Evolutionary conservation across 352 stramenopile genomes (phyloP), one percentile per base, ranked within the genome.

Genomic region (Phytophthora tentaculata): DNA sequence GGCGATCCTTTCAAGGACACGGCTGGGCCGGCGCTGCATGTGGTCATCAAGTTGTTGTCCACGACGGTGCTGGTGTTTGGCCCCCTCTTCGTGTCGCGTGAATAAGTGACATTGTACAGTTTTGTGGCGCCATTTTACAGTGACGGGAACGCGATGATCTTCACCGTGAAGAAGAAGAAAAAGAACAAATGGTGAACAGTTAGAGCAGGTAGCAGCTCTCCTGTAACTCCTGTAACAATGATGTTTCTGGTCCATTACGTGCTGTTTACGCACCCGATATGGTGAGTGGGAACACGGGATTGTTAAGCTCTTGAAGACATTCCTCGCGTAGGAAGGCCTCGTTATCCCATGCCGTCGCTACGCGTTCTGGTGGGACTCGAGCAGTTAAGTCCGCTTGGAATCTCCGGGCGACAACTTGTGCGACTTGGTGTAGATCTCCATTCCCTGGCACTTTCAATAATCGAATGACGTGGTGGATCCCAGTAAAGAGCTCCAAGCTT

Each of bases 1-100:
- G 97, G 97, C 17, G 80, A 98, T 95, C 90, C 97, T 81, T 86
- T 99, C 71, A 99, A 99, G 76, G 97, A 99, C 77, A 99, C 97
- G 16, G 94, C 92, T 29, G 97, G 97, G 9, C 97, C 97, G n/a
- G 82, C 96, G 24, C 84, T 99, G 9, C 97, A 99, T 78, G 98
- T 99, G 43, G 85, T 99, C 53, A 99, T 99, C 79, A 99, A 99
- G 83, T 67, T 99, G 23, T 84, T 99, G 73, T 97, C 92, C 26
- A 98, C 91, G 39, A 98, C 91, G 5, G 92, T 97, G 69, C 79
- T 98, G 14, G 95, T 98, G 29, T 95, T 98, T 50, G 93, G 90
- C 0, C 92, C 94, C 43, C 76, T 98, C 6, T 98, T 98, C 65
- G 90, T 98, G 24, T 92, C 86, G 32, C 86, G 87, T 28, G 76